A percentile compares a stretch with the other conserved stretches of the same genome.
These are phyloP conservation scores for Xenoacremonium recifei DNA, from an alignment of 2,329 filamentous ascomycete species.

Conservation along the genomic window DNA sequence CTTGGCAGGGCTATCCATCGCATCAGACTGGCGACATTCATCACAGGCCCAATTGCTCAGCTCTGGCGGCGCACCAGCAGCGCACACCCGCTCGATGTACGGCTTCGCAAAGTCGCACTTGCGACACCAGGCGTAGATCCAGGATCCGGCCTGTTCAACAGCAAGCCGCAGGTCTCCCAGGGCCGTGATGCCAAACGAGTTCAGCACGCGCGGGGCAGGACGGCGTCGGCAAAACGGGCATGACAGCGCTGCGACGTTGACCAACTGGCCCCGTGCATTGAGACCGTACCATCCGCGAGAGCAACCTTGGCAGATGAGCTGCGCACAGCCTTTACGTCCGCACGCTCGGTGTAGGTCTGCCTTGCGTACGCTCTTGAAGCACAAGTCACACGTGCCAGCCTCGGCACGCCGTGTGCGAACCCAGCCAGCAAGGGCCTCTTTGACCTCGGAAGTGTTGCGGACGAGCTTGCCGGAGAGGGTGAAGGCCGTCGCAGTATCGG, in stretches of 20 bases:
- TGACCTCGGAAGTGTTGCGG: conserved; percentile 37
- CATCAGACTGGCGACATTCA: conserved; percentile 24
- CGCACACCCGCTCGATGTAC: conserved; percentile 44
- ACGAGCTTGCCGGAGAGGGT: conserved; percentile 40
- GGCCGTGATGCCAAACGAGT: conserved; percentile 35
- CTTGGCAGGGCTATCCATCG: conserved; percentile 10
- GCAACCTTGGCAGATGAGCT: conserved; percentile 43
- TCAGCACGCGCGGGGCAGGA: conserved; percentile 36
- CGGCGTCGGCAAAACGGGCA: conserved; percentile 50
- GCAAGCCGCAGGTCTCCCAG: conserved; percentile 38
- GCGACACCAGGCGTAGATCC: conserved; percentile 50
- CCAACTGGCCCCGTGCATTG: conserved; percentile 40
- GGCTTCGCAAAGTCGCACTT: conserved; percentile 40
- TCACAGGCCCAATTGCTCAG: conserved; percentile 41
- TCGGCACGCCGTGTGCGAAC: conserved; percentile 37
- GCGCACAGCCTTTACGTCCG: conserved; percentile 42
- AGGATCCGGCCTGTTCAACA: conserved; percentile 38
- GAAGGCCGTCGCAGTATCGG: conserved; percentile 20
- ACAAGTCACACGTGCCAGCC: conserved; percentile 42
- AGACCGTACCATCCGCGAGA: conserved; percentile 44
- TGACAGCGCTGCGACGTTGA: conserved; percentile 46
- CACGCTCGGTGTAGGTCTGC: conserved; percentile 40
- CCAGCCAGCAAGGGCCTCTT: conserved; percentile 34
- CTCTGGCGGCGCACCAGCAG: conserved; percentile 36
- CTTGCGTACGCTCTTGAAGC: conserved; percentile 39